These are phyloP conservation scores for Fomitopsis palustris DNA, from an alignment of 1,284 basidiomycete genomes.

Conservation along the genomic window DNA sequence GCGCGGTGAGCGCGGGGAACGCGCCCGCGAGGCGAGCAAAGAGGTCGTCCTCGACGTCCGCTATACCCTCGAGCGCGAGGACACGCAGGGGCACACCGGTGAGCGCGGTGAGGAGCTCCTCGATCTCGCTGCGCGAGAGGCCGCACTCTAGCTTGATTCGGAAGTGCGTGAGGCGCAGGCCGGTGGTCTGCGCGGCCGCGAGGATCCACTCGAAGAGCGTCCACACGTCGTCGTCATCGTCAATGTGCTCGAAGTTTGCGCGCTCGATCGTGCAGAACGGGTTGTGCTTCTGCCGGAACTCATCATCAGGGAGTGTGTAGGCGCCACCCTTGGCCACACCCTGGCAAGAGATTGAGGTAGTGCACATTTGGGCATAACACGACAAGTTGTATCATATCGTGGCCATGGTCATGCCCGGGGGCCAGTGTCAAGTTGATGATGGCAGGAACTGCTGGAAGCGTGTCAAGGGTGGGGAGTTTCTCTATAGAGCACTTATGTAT, in stretches of 20 bases:
- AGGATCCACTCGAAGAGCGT: not conserved
- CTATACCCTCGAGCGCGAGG: conserved; percentile 11
- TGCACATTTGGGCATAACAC: not conserved
- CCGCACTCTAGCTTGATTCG: conserved; percentile 1
- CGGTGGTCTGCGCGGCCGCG: not conserved
- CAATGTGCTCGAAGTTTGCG: not conserved
- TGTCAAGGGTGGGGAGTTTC: not conserved
- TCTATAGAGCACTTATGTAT: not conserved
- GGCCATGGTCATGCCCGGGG: not conserved
- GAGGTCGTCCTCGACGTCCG: conserved; percentile 4
- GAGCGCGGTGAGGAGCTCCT: conserved; percentile 2
- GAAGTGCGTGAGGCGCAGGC: conserved; percentile 8
- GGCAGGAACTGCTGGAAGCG: not conserved
- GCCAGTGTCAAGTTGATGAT: not conserved
- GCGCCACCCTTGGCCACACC: not conserved
- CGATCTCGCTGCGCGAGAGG: not conserved
- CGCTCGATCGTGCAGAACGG: conserved; percentile 2
- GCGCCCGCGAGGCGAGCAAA: conserved; percentile 8
- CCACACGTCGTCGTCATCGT: not conserved
- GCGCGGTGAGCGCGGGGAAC: conserved; percentile 11
- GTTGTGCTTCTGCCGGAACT: not conserved
- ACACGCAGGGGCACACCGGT: conserved; percentile 5
- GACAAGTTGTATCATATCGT: not conserved
- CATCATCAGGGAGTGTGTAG: not conserved
- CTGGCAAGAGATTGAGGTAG: not conserved